phyloP scores from a whole-genome alignment of 176 grass and related monocot genomes.

The Avena eriantha region DNA sequence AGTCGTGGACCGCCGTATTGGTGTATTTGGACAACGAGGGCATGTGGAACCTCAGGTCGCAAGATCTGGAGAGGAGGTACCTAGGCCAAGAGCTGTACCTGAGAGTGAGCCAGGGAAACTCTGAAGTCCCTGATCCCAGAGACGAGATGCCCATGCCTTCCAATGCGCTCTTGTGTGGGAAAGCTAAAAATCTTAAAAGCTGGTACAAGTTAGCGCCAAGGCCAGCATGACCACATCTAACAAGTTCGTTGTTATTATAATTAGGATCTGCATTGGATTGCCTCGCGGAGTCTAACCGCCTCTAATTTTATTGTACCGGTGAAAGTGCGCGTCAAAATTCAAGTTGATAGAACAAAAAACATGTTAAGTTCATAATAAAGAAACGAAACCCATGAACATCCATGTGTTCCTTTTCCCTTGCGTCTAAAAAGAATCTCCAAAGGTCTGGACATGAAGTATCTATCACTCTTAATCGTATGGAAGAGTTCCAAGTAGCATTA shows the following conservation, averaged over 20 bases:
- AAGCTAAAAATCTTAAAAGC: constrained; percentile 20
- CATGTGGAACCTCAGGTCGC: constrained; percentile 83
- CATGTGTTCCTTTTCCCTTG: no score
- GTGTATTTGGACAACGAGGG: constrained; percentile 78
- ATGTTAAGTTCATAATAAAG: no score
- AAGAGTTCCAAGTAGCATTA: no score
- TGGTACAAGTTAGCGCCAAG: not conserved
- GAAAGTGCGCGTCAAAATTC: no score
- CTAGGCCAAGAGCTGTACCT: constrained; percentile 75
- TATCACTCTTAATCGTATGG: no score
- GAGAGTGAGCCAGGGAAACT: constrained; percentile 67
- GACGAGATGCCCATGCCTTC: constrained; percentile 71
- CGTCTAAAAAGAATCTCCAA: no score
- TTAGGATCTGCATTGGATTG: no score
- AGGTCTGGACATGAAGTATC: no score
- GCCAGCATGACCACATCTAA: not conserved
- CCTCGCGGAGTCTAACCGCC: no score
- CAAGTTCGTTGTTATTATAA: not conserved
- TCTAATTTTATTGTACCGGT: no score
- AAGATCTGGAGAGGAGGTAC: constrained; percentile 69
- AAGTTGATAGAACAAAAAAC: no score
- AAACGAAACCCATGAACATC: no score
- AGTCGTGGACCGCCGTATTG: constrained; percentile 66
- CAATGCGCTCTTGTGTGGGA: constrained; percentile 68
- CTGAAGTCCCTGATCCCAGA: constrained; percentile 38